A percentile compares a stretch with the other conserved stretches of the same genome.
Conservation (phyloP, 2,329 filamentous ascomycete genomes). For the Colletotrichum salicis region DNA sequence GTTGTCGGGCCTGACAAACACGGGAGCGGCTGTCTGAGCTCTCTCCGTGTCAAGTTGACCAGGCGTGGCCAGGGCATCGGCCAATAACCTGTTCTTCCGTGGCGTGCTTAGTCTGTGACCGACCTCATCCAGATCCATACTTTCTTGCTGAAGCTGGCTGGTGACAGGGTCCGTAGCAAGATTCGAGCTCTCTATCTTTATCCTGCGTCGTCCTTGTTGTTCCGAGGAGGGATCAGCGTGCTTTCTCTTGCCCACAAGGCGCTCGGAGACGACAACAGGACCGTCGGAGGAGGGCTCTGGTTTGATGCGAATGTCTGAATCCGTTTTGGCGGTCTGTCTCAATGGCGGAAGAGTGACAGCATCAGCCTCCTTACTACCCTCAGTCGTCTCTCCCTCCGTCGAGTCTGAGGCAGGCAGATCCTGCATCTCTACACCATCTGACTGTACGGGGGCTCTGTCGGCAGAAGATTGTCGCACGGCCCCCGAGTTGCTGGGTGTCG, state of each 20-base stretch:
- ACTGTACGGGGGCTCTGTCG: background rate
- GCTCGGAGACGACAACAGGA: slow-evolving; percentile 62
- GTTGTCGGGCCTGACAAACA: slow-evolving; percentile 26
- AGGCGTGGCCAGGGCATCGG: background rate
- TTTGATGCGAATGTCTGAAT: slow-evolving; percentile 49
- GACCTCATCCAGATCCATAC: slow-evolving; percentile 68
- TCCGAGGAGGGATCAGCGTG: slow-evolving; percentile 32
- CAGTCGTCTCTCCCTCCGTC: slow-evolving; percentile 14
- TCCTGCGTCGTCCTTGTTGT: slow-evolving; percentile 41
- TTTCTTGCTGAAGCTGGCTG: slow-evolving; percentile 56
- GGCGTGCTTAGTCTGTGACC: slow-evolving; percentile 56
- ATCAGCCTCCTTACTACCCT: slow-evolving; percentile 17
- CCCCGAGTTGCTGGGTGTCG: background rate
- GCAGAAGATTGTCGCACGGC: background rate
- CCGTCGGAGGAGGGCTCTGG: slow-evolving; percentile 63
- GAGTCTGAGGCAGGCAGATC: background rate
- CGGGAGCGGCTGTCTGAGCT: slow-evolving; percentile 1
- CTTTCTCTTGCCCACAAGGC: slow-evolving; percentile 60
- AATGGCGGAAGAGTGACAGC: slow-evolving; percentile 19
- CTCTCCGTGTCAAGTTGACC: background rate
- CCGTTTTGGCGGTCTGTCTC: slow-evolving; percentile 1
- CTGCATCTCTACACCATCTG: background rate
- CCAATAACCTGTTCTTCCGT: slow-evolving; percentile 43
- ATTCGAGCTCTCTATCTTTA: slow-evolving; percentile 58
- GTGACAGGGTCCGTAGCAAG: slow-evolving; percentile 38